Conservation (phyloP, 2,329 filamentous ascomycete genomes). For the Colletotrichum gigasporum region DNA sequence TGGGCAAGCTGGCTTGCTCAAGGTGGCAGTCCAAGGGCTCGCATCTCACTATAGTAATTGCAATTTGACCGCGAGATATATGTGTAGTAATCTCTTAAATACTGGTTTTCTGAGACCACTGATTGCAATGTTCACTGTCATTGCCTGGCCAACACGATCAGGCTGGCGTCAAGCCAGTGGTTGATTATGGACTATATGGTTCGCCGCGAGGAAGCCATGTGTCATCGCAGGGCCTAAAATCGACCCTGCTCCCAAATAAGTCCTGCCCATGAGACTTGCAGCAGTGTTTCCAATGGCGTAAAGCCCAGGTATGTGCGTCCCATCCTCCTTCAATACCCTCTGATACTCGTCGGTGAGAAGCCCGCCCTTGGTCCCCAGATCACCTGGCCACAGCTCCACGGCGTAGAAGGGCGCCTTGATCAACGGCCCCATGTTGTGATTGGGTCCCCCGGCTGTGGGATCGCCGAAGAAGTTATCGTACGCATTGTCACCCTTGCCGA, state of each 20-base stretch:
- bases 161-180: too few species aligned
- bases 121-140: too few species aligned
- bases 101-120: too few species aligned
- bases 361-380: slow-evolving; percentile 49
- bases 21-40: neutral
- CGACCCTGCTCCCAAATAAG: slow-evolving; percentile 44
- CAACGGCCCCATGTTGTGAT: slow-evolving; percentile 32
- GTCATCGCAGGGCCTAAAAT: slow-evolving; percentile 47
- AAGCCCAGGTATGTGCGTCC: slow-evolving; percentile 38
- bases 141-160: too few species aligned
- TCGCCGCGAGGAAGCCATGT: slow-evolving; percentile 42
- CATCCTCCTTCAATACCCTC: slow-evolving; percentile 36
- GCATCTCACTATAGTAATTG: neutral
- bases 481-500: slow-evolving; percentile 40
- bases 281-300: slow-evolving; percentile 46
- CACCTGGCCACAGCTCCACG: slow-evolving; percentile 44
- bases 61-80: too few species aligned
- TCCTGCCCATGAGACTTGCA: slow-evolving; percentile 44
- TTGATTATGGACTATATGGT: neutral
- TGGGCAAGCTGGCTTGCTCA: neutral
- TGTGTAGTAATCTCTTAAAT: too few species aligned
- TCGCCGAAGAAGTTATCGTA: slow-evolving; percentile 46
- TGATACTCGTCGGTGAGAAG: slow-evolving; percentile 44
- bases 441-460: neutral
- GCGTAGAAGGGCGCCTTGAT: slow-evolving; percentile 40